Evolutionary conservation across 164 flowering plant species (phyloP).

Genomic region (Annona cherimola): DNA sequence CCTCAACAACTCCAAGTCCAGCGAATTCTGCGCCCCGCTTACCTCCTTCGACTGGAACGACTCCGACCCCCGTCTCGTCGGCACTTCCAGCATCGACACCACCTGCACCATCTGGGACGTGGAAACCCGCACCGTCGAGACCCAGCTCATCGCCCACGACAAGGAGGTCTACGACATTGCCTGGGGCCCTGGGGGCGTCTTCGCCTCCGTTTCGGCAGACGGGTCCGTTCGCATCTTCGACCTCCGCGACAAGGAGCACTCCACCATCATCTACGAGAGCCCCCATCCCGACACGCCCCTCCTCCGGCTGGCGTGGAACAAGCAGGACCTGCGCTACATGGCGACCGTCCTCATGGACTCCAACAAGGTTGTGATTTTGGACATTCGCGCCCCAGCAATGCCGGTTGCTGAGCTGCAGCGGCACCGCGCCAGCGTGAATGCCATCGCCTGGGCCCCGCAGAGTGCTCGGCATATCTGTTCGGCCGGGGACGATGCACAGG

Average conservation of each 20-base stretch:
- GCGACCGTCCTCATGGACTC: slow-evolving; percentile 80
- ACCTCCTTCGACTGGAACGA: slow-evolving; percentile 75
- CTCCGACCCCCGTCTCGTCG: slow-evolving; percentile 53
- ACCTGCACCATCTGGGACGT: slow-evolving; percentile 95
- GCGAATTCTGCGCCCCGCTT: slow-evolving; percentile 58
- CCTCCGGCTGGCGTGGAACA: slow-evolving; percentile 91
- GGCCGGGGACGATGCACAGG: slow-evolving; percentile 79
- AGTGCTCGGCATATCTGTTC: slow-evolving; percentile 66
- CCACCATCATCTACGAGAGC: slow-evolving; percentile 92
- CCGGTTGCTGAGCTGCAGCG: slow-evolving; percentile 86
- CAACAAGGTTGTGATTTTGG: slow-evolving; percentile 70
- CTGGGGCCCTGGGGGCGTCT: slow-evolving; percentile 92
- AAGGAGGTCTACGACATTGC: slow-evolving; percentile 97
- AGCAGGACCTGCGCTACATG: slow-evolving; percentile 63
- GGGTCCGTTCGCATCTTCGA: slow-evolving; percentile 93
- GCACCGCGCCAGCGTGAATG: slow-evolving; percentile 71
- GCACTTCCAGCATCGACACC: slow-evolving; percentile 88
- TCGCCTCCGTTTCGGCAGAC: slow-evolving; percentile 93
- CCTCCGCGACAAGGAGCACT: slow-evolving; percentile 87
- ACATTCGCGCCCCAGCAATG: slow-evolving; percentile 62
- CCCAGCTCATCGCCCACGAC: slow-evolving; percentile 92
- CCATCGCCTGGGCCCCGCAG: slow-evolving; percentile 86
- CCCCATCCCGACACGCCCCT: slow-evolving; percentile 80
- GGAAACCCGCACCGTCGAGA: slow-evolving; percentile 68
- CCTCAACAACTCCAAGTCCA: slow-evolving; percentile 53